Percentiles rank a stretch among this genome's conserved stretches.
Evolutionary conservation across 2,329 filamentous ascomycete genomes (phyloP).

Genomic region (Shiraia sp.): DNA sequence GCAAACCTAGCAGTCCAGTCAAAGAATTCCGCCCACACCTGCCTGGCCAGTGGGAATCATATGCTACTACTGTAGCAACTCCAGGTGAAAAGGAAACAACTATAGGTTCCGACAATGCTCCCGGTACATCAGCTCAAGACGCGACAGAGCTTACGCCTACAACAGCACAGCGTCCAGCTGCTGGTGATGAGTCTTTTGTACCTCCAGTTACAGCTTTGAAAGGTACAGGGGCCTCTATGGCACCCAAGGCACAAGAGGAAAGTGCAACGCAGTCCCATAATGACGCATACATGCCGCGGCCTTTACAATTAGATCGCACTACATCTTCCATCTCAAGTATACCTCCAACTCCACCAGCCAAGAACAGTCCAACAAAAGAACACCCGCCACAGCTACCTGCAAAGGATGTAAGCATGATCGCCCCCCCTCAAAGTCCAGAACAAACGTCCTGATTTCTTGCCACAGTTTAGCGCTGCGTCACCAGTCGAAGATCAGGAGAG

Average conservation of each 20-base stretch:
- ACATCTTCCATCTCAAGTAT: constrained; percentile 41
- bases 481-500: constrained; percentile 67
- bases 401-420: constrained; percentile 50
- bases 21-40: constrained; percentile 55
- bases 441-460: constrained; percentile 30
- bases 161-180: constrained; percentile 39
- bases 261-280: constrained; percentile 24
- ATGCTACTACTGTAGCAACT: constrained; percentile 45
- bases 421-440: constrained; percentile 18
- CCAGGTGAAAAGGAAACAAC: constrained; percentile 36
- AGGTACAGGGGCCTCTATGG: constrained; percentile 54
- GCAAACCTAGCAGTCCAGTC: constrained; percentile 42
- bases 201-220: constrained; percentile 51
- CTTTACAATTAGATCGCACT: constrained; percentile 44
- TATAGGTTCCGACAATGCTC: constrained; percentile 13
- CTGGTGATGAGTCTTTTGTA: constrained; percentile 16
- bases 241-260: constrained; percentile 21
- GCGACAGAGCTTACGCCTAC: constrained; percentile 42
- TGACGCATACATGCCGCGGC: constrained; percentile 43
- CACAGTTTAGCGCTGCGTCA: constrained; percentile 54
- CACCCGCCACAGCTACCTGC: constrained; percentile 33
- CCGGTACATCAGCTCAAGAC: constrained; percentile 19
- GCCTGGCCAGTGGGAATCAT: constrained; percentile 60
- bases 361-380: constrained; percentile 45
- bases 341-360: constrained; percentile 53